Evolutionary conservation across 2,329 filamentous ascomycete genomes (phyloP).

Genomic region (Fusarium luffae): DNA sequence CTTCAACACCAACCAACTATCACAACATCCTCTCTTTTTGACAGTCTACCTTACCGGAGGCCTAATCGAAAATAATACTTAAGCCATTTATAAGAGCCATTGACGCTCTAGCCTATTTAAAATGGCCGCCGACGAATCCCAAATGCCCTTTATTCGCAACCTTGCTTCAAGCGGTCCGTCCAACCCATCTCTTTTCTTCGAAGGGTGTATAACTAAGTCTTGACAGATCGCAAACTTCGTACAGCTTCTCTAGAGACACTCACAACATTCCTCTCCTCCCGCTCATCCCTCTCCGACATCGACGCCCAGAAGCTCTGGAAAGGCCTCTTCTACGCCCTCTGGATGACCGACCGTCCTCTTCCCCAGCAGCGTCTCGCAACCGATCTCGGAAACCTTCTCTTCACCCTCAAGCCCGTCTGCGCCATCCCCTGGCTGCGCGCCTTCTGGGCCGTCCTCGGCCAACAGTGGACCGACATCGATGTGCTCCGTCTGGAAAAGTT

Average conservation of each 20-base stretch:
- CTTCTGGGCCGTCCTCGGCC: constrained; percentile 77
- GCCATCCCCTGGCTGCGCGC: constrained; percentile 65
- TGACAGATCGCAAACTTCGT: constrained; percentile 78
- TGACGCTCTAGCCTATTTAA: constrained; percentile 19
- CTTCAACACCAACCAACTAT: constrained; percentile 34
- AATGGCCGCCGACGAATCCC: constrained; percentile 53
- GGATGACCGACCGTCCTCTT: constrained; percentile 91
- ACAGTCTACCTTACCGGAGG: neutral
- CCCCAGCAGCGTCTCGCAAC: constrained; percentile 85
- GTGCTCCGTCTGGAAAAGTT: constrained; percentile 92
- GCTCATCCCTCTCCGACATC: constrained; percentile 68
- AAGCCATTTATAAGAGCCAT: neutral
- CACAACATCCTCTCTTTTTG: neutral
- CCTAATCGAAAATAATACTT: neutral
- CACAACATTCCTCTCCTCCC: constrained; percentile 77
- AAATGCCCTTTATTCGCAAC: constrained; percentile 82
- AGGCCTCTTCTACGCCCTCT: constrained; percentile 91
- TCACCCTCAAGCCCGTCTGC: constrained; percentile 63
- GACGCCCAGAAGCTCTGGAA: constrained; percentile 94
- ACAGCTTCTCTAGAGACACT: constrained; percentile 82
- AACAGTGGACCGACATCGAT: constrained; percentile 80
- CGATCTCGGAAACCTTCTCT: constrained; percentile 76
- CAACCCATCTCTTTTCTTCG: neutral
- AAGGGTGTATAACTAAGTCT: neutral
- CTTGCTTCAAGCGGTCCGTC: constrained; percentile 83